Conservation (phyloP, 345 rosid species). For the Aquilaria yunnanensis region DNA sequence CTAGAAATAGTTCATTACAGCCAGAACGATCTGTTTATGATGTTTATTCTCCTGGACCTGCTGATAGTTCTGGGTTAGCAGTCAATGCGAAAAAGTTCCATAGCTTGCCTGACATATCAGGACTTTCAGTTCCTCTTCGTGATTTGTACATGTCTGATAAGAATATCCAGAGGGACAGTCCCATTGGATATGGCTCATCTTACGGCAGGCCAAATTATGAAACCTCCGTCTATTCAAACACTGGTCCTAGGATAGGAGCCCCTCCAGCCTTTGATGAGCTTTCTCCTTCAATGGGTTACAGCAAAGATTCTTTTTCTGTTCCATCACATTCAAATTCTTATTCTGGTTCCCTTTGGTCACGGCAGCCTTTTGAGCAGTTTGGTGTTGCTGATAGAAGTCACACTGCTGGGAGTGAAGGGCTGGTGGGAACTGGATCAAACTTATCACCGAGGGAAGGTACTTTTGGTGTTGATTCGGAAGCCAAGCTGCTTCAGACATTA, state of each 20-base stretch:
- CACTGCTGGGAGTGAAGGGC: conserved; percentile 42
- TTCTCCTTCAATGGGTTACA: conserved; percentile 44
- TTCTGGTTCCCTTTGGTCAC: conserved; percentile 83
- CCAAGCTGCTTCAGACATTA: conserved; percentile 74
- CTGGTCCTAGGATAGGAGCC: conserved; percentile 44
- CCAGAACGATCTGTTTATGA: conserved; percentile 51
- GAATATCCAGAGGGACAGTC: conserved; percentile 46
- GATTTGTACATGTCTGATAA: conserved; percentile 42
- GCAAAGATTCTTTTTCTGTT: conserved; percentile 33
- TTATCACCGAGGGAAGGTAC: conserved; percentile 31
- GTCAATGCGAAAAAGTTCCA: conserved; percentile 71
- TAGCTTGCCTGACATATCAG: conserved; percentile 91
- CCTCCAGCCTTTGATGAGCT: conserved; percentile 40
- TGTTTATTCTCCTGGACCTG: conserved; percentile 33
- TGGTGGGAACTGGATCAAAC: conserved; percentile 39
- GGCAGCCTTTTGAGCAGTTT: conserved; percentile 97
- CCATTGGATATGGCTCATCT: conserved; percentile 49
- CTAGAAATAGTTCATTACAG: conserved; percentile 49
- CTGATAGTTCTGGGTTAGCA: conserved; percentile 29
- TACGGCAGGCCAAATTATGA: conserved; percentile 43
- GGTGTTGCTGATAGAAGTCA: conserved; percentile 63
- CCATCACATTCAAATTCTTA: conserved; percentile 33
- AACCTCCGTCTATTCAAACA: conserved; percentile 38
- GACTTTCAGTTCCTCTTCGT: conserved; percentile 48
- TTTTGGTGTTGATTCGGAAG: conserved; percentile 56